Conservation (phyloP, 2,329 filamentous ascomycete species). For the Orbilia javanica region DNA sequence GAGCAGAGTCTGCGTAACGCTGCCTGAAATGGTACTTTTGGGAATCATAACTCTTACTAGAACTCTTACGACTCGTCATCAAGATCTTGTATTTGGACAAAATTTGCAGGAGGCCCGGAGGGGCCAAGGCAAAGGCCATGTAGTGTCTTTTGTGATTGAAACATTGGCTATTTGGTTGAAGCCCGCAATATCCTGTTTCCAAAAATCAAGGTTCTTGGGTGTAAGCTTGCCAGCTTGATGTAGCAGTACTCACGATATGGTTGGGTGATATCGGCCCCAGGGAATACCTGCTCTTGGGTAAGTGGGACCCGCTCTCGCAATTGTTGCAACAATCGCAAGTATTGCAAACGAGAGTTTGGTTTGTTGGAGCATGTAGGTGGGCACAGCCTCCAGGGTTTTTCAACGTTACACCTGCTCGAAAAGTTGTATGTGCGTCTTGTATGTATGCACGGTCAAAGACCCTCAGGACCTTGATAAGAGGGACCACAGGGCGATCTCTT, state of each 20-base stretch:
- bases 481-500: conserved; percentile 45
- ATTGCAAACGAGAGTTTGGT: conserved; percentile 19
- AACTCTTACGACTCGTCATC: not conserved
- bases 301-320: conserved; percentile 54
- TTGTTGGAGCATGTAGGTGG: conserved; percentile 28
- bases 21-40: conserved; percentile 50
- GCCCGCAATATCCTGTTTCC: conserved; percentile 15
- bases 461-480: conserved; percentile 41
- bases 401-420: conserved; percentile 57
- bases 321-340: conserved; percentile 34
- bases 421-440: conserved; percentile 11
- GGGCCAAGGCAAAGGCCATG: conserved; percentile 15
- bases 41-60: conserved; percentile 14
- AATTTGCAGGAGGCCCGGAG: conserved; percentile 38
- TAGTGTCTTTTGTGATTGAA: conserved; percentile 22
- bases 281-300: conserved; percentile 31
- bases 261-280: conserved; percentile 51
- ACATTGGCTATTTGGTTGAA: conserved; percentile 33
- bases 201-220: conserved; percentile 33
- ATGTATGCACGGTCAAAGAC: conserved; percentile 17
- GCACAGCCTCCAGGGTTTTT: conserved; percentile 48
- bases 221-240: conserved; percentile 22
- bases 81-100: conserved; percentile 10
- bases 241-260: conserved; percentile 26
- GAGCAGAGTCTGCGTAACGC: conserved; percentile 50